Conservation (phyloP, 208 protist genomes). For the Leishmania aethiopica region DNA sequence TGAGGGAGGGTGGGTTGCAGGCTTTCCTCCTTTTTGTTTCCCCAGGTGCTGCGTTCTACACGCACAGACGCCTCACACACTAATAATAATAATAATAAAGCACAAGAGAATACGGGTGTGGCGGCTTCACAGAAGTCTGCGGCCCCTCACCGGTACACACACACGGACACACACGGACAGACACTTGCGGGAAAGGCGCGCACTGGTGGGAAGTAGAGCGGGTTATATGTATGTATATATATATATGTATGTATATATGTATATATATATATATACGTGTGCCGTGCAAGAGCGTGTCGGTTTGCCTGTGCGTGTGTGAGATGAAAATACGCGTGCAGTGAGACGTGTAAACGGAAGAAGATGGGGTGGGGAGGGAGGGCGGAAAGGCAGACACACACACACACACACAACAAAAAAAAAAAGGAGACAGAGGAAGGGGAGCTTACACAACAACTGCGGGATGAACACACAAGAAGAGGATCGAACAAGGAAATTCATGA, state of each 20-base stretch:
- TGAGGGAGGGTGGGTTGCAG: too few species aligned
- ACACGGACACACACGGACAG: not conserved
- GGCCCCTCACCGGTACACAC: not conserved
- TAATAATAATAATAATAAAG: too few species aligned
- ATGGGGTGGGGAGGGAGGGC: not conserved
- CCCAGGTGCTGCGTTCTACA: too few species aligned
- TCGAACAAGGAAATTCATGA: too few species aligned
- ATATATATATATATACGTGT: not conserved
- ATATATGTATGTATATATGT: not conserved
- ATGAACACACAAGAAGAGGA: too few species aligned
- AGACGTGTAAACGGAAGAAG: not conserved
- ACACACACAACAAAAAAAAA: not conserved
- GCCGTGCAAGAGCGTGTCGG: not conserved
- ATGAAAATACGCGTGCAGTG: not conserved
- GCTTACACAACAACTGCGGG: not conserved
- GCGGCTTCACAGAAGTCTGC: not conserved
- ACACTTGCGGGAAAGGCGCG: too few species aligned
- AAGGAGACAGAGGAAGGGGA: not conserved
- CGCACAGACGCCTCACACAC: too few species aligned
- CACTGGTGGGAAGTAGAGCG: not conserved
- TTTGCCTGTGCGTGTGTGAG: not conserved
- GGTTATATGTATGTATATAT: conserved; percentile 1
- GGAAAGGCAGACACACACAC: not conserved
- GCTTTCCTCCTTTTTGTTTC: too few species aligned
- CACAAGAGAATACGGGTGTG: too few species aligned